Conservation (phyloP, 2,329 filamentous ascomycete genomes). For the Fusarium siculi region DNA sequence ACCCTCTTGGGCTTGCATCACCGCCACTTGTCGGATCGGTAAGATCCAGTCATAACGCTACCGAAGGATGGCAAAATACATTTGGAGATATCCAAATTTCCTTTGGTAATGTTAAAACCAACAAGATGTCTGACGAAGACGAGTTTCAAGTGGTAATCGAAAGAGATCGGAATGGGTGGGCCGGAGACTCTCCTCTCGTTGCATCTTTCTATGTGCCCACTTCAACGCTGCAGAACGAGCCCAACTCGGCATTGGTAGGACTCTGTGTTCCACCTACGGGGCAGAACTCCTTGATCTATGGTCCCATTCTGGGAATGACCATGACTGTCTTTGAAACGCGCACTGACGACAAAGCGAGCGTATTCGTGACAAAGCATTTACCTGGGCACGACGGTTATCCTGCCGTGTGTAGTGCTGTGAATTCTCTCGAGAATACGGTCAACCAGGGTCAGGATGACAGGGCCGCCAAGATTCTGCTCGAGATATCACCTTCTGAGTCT, state of each 20-base stretch:
- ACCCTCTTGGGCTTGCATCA: conserved; percentile 28
- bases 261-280: conserved; percentile 46
- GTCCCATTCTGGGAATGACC: conserved; percentile 37
- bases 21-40: conserved; percentile 48
- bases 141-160: conserved; percentile 48
- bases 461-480: conserved; percentile 43
- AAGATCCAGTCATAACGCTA: conserved; percentile 35
- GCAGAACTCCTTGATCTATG: conserved; percentile 41
- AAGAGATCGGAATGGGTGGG: conserved; percentile 51
- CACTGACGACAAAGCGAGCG: conserved; percentile 42
- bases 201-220: conserved; percentile 56
- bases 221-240: conserved; percentile 48
- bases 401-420: conserved; percentile 38
- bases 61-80: conserved; percentile 48
- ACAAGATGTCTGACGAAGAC: conserved; percentile 42
- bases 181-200: conserved; percentile 52
- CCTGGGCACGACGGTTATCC: conserved; percentile 49
- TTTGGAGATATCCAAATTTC: conserved; percentile 55
- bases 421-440: conserved; percentile 31
- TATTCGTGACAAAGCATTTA: conserved; percentile 52
- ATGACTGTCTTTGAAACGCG: conserved; percentile 49
- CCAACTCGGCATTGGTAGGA: conserved; percentile 45
- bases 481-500: conserved; percentile 45
- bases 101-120: conserved; percentile 52
- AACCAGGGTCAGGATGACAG: conserved; percentile 34